phyloP scores from a whole-genome alignment of 208 protist genomes.

The Kentomonas sorsogonicus region DNA sequence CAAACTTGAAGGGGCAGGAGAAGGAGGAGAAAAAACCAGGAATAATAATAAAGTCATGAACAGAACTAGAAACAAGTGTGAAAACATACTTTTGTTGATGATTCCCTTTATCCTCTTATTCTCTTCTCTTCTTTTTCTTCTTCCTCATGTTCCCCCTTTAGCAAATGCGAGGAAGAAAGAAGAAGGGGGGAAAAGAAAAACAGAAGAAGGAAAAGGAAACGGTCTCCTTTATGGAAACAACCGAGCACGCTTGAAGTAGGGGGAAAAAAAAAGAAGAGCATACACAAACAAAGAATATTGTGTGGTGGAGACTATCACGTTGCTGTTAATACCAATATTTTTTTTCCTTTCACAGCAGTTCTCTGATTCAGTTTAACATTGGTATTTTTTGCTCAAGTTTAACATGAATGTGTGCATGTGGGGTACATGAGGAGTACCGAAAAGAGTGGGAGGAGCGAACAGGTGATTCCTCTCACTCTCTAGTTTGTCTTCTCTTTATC shows the following conservation, averaged over 20 bases:
- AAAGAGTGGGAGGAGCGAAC: too few relatives aligned
- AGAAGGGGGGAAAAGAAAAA: conserved; percentile 10
- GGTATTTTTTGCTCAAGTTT: too few relatives aligned
- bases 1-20: too few relatives aligned
- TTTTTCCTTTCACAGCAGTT: conserved; percentile 11
- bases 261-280: background rate
- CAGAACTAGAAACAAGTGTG: background rate
- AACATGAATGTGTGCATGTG: too few relatives aligned
- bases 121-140: conserved; percentile 8
- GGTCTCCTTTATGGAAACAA: conserved; percentile 4
- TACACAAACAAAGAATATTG: background rate
- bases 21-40: too few relatives aligned
- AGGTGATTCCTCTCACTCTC: too few relatives aligned
- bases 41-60: too few relatives aligned
- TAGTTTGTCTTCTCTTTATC: too few relatives aligned
- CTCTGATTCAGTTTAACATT: too few relatives aligned
- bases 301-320: background rate
- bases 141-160: background rate
- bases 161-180: too few relatives aligned
- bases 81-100: conserved; percentile 10
- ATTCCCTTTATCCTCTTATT: conserved; percentile 5
- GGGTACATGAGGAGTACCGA: too few relatives aligned
- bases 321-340: background rate
- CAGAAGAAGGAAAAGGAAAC: conserved; percentile 5
- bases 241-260: background rate